Conservation (phyloP, 257 asterid genomes). For the Datura wrightii region DNA sequence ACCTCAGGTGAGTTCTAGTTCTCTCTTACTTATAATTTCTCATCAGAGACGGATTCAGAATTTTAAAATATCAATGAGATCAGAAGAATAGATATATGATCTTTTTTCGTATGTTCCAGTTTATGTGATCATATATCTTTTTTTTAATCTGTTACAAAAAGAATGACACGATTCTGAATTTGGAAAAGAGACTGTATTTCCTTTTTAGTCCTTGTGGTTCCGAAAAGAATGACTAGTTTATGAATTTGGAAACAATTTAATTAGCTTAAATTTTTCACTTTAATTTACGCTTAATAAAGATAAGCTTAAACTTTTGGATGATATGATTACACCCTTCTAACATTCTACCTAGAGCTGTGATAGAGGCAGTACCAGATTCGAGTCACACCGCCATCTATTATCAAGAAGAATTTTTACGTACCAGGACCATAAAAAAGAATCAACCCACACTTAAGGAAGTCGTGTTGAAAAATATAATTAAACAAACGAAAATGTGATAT, state of each 20-base stretch:
- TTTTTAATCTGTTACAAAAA: not conserved
- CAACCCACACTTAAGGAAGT: too few species aligned
- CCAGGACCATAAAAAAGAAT: too few species aligned
- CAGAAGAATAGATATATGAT: not conserved
- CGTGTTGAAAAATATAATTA: not conserved
- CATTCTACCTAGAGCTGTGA: too few species aligned
- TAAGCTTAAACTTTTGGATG: too few species aligned
- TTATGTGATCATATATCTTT: not conserved
- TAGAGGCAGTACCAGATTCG: too few species aligned
- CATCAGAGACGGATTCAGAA: not conserved
- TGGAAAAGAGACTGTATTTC: not conserved
- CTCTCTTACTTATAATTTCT: not conserved
- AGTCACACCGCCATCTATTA: too few species aligned
- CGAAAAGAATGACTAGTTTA: not conserved
- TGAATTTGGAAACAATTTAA: not conserved
- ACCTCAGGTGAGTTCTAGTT: constrained; percentile 31
- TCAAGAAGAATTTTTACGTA: too few species aligned
- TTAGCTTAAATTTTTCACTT: not conserved
- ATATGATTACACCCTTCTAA: too few species aligned
- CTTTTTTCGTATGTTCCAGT: not conserved
- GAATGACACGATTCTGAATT: not conserved
- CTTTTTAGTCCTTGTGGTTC: not conserved
- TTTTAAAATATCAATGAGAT: not conserved
- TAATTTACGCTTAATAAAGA: not conserved
- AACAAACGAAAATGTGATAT: not conserved